Evolutionary conservation across 2,329 filamentous ascomycete genomes (phyloP).

Genomic region (Gnomoniopsis smithogilvyi): DNA sequence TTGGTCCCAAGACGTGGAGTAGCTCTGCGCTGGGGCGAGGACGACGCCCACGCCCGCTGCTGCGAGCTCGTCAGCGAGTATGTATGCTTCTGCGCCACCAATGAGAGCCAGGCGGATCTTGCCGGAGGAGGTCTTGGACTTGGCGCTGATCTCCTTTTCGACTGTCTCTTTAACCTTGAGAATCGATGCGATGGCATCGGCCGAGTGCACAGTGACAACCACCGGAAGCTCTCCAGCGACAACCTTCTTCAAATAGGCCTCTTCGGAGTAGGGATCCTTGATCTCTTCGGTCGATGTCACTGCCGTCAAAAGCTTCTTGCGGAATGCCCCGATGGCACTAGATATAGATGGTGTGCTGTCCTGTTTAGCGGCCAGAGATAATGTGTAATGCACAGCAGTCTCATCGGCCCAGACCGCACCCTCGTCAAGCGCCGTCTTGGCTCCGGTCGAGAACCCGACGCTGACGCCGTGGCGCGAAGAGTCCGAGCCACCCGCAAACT

Average conservation of each 20-base stretch:
- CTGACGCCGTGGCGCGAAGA: conserved; percentile 53
- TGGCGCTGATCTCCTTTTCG: conserved; percentile 37
- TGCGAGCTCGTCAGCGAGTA: conserved; percentile 57
- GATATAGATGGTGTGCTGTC: conserved; percentile 49
- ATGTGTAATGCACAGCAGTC: conserved; percentile 56
- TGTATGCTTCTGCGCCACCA: conserved; percentile 60
- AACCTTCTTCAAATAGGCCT: conserved; percentile 50
- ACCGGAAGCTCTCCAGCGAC: conserved; percentile 52
- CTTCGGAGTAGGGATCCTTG: conserved; percentile 43
- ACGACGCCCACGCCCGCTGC: conserved; percentile 56
- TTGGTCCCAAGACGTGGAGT: conserved; percentile 56
- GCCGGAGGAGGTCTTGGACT: conserved; percentile 6
- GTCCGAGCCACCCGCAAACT: conserved; percentile 30
- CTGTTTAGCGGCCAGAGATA: conserved; percentile 45
- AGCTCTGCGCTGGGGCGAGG: conserved; percentile 56
- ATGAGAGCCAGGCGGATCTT: conserved; percentile 53
- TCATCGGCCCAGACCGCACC: conserved; percentile 53
- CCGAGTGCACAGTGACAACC: conserved; percentile 58
- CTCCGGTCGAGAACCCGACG: conserved; percentile 54
- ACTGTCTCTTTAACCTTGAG: conserved; percentile 57
- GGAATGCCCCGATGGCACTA: conserved; percentile 47
- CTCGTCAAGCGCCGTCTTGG: conserved; percentile 41
- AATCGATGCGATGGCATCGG: conserved; percentile 58
- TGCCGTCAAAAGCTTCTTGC: conserved; percentile 52
- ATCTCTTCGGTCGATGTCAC: conserved; percentile 35